Base-by-base conservation (phyloP, 805 yeast species). In the Scheffersomyces amazonensis region DNA sequence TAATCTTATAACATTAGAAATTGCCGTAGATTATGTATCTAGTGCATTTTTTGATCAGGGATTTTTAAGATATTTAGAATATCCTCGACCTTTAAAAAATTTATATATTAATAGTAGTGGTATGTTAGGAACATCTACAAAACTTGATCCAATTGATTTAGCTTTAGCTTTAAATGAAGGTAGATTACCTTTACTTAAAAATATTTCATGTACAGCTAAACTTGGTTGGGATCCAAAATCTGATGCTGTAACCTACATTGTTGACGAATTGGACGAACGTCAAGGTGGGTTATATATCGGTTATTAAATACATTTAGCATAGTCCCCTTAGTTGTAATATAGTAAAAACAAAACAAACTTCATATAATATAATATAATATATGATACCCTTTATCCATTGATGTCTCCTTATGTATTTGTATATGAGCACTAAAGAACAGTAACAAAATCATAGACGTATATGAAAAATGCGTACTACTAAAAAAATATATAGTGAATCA, bases 101-200 rank as follows among this genome's bases (percentile, higher is more conserved):
- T 58, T 93, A 24, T 78, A 78, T 53, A 71, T 93, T 18, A 91
- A 87, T 41, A 83, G 95, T 32, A 82, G 95, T 43, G 97, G 98
- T 1, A 78, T 83, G 64, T 62, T 85, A 42, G 97, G 97, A 2
- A 87, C 90, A 41, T 75, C 88, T 2, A 76, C 82, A 17, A 87
- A 87, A 53, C 64, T 93, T 23, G 87, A 87, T 50, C 96, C 98
- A 0, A 84, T 87, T 49, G 97, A 91, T 58, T 66, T 93, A 41
- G 86, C 93, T 0, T 73, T 89, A 33, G 96, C 97, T 0, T 63
- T 90, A 16, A 73, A 78, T 54, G 96, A 90, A 42, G 81, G 78
- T 8, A 66, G 95, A 49, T 60, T 93, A 13, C 96, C 96, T 0
- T 47, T 66, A 28, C 66, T 93, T 54, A 71, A 73, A 43, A 75